Percentiles rank a stretch among this genome's conserved stretches.
phyloP scores from a whole-genome alignment of 441 rosid species.

The Mallotus repandus region DNA sequence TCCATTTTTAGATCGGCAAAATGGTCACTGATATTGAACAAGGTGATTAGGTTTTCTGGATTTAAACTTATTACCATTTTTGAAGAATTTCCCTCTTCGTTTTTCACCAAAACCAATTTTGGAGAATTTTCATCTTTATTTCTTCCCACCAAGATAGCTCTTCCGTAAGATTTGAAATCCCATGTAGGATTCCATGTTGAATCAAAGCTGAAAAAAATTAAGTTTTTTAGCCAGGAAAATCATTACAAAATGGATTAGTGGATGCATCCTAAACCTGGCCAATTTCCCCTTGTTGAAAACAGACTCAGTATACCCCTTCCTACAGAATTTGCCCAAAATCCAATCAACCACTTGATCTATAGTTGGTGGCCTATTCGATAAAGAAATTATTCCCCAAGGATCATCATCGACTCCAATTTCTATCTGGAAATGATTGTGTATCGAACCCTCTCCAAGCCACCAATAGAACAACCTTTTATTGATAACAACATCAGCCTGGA shows the following conservation, averaged over 20 bases:
- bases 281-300: conserved; percentile 28
- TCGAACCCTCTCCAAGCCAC: conserved; percentile 63
- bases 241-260: conserved; percentile 41
- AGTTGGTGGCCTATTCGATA: too few relatives aligned
- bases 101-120: neutral
- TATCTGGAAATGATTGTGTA: too few relatives aligned
- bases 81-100: too few relatives aligned
- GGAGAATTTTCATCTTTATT: conserved; percentile 19
- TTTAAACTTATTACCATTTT: neutral
- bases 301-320: conserved; percentile 31
- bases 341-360: too few relatives aligned
- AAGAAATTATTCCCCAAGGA: too few relatives aligned
- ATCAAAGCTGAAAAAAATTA: conserved; percentile 28
- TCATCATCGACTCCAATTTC: too few relatives aligned
- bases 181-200: too few relatives aligned
- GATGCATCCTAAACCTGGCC: conserved; percentile 35
- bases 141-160: conserved; percentile 36
- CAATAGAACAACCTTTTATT: conserved; percentile 46
- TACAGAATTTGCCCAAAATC: conserved; percentile 21
- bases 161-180: too few relatives aligned
- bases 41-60: conserved; percentile 21
- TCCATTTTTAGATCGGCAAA: conserved; percentile 43
- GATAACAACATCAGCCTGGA: conserved; percentile 45
- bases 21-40: conserved; percentile 45
- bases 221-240: conserved; percentile 26